Base-by-base conservation (phyloP, 305 asterid genomes). In the Withania somnifera region DNA sequence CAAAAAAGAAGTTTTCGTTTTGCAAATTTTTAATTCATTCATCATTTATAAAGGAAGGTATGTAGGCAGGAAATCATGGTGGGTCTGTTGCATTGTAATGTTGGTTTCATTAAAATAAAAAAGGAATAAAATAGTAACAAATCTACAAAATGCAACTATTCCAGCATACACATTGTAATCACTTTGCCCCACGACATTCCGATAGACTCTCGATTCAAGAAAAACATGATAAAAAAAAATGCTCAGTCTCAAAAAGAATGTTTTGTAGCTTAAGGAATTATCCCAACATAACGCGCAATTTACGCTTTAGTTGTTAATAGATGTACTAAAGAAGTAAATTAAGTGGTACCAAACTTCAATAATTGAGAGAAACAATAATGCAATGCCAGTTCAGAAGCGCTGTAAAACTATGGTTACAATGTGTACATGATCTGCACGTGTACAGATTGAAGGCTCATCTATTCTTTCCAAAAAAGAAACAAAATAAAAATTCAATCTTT, bases 11-110 rank as follows among this genome's bases (percentile, higher is more conserved):
- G 66, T 36, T 9, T 64, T 81, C 50, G 7, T 71, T 58, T 45
- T 11, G 5, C 36, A 66, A 24, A 0, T 64, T 32, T 47, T 47
- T 17, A 51, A 66, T 53, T 30, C 36, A 24, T 50, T 80, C 50
- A 80, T 60, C 77, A 63, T 45, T 66, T 6, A 81, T 32, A 8
- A 81, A 81, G 84, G 80, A 85, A 79, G 83, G 82, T 79, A 78
- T 82, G 84, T 84, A 73, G 82, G 85, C 26, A 50, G 81, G 32
- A 83, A 50, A 71, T 66, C 68, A 81, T 81, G 34, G 7, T 51
- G 0, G 0, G 79, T 28, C 79, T 71, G 63, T n/a, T 81, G 60
- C 57, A 26, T 51, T 66, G 79, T 81, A 66, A 19, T 24, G 53
- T 51, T 50, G 53, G 36, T 64, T 51, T 63, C 58, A 80, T 28